These are phyloP conservation scores for Fragaria ananassa DNA, from an alignment of 306 rosid genomes.

Conservation along the genomic window DNA sequence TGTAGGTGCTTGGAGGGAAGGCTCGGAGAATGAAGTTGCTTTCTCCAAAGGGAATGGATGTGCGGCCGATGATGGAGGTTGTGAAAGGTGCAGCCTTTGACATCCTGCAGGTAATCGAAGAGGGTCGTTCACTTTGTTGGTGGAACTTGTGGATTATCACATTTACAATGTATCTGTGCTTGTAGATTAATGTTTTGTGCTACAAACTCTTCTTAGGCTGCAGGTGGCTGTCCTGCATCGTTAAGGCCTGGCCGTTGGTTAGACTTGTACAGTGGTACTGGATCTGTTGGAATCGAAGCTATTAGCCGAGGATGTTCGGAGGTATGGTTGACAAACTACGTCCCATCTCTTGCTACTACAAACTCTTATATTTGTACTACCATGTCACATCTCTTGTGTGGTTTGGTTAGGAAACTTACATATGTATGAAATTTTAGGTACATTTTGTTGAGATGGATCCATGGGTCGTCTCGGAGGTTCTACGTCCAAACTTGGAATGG, in stretches of 20 bases:
- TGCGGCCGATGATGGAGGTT: constrained; percentile 99
- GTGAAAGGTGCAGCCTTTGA: constrained; percentile 96
- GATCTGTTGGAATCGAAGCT: constrained; percentile 99
- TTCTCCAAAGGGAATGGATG: constrained; percentile 95
- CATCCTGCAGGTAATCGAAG: constrained; percentile 66
- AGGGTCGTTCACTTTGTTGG: neutral
- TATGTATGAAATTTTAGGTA: constrained; percentile 42
- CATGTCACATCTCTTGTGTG: neutral
- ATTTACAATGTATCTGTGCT: constrained; percentile 5
- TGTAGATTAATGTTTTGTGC: constrained; percentile 18
- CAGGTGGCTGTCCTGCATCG: constrained; percentile 88
- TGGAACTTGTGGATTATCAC: neutral
- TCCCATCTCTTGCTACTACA: neutral
- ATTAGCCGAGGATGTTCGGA: constrained; percentile 89
- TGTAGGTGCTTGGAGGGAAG: constrained; percentile 86
- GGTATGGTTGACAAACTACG: constrained; percentile 37
- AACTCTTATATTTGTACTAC: neutral
- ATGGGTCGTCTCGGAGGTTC: constrained; percentile 86
- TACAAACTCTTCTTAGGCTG: constrained; percentile 51
- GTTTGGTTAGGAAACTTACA: neutral
- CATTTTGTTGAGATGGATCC: constrained; percentile 99
- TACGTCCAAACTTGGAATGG: constrained; percentile 74
- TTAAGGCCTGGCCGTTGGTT: constrained; percentile 96
- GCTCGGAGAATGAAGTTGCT: constrained; percentile 83
- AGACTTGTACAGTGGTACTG: constrained; percentile 96